phyloP scores from a whole-genome alignment of 192 early-diverging fungal genomes.

The Umbelopsis vinacea region DNA sequence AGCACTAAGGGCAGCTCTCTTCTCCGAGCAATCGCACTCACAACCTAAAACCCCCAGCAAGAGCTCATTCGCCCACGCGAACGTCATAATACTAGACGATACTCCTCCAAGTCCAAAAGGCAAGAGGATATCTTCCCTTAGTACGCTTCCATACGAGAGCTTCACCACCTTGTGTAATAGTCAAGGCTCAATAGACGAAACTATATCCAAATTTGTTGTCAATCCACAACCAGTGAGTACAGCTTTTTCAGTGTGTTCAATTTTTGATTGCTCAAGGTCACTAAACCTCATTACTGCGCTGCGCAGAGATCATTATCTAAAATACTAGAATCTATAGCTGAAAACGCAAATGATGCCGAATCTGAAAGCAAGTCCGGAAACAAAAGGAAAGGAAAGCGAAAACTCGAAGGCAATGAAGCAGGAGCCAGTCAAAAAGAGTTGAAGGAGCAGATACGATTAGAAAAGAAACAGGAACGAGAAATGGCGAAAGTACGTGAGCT shows the following conservation, averaged over 20 bases:
- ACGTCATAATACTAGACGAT: constrained; percentile 10
- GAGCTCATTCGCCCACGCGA: neutral
- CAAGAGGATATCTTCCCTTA: neutral
- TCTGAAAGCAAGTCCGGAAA: neutral
- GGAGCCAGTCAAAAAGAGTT: neutral
- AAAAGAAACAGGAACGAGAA: constrained; percentile 4
- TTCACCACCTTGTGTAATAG: neutral
- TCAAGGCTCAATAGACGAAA: neutral
- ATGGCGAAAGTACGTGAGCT: neutral
- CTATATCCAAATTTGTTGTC: too few species aligned
- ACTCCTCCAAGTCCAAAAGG: neutral
- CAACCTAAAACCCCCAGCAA: neutral
- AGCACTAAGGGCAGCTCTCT: neutral
- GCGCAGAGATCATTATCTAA: too few species aligned
- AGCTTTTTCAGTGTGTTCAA: too few species aligned
- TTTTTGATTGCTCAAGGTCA: too few species aligned
- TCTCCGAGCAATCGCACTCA: neutral
- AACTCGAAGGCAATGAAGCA: neutral
- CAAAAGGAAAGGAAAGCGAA: neutral
- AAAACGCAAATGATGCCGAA: too few species aligned
- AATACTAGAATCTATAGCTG: too few species aligned
- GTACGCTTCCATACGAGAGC: neutral
- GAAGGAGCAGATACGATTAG: neutral
- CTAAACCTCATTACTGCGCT: too few species aligned
- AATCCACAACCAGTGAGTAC: too few species aligned